Base-by-base conservation (phyloP, 2,329 filamentous ascomycete species). In the Phaeosphaeriaceae sp. region DNA sequence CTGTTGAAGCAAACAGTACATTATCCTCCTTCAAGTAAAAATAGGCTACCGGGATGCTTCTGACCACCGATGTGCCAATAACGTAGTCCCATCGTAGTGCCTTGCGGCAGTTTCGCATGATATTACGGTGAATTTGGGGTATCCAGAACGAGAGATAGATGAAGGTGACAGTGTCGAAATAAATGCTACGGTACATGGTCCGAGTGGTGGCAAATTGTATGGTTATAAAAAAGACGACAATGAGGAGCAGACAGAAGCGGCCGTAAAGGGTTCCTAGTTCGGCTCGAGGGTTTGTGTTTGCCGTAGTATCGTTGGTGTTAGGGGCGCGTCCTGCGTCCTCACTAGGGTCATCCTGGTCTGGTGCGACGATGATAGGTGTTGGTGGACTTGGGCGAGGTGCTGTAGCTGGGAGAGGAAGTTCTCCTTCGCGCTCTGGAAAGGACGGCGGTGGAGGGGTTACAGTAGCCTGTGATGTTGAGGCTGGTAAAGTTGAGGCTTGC, bases 11-110 rank as follows among this genome's bases (percentile, higher is more conserved):
- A 65, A 93, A 93, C 2, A 96, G 77, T 17, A 97, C 86, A 64
- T 97, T 99, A 52, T 88, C 85, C 18, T 82, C 77, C 44, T 86
- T 84, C 12, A 88, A 79, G 71, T 92, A 95, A 66, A 97, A 93
- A 70, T 97, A 97, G 1, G 87, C 81, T 46, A 97, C 84, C 0
- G 94, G 93, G 1, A 89, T 75, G 5, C 96, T 77, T 1, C 94
- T 87, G 6, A 96, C 80, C 4, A 87, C 63, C 39, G 89, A 94
- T 71, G 96, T 90, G 2, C 92, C 92, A 17, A 92, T 68, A 47
- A 96, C 88, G 68, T 96, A 99, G 51, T 89, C 88, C 92, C 92
- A 97, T 3, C 87, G 83, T n/a, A 97, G 80, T 1, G 93, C 92
- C 63, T 89, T 90, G 33, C 92, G 90, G 72, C 92, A 96, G 74